These are phyloP conservation scores for Zymoseptoria passerinii DNA, from an alignment of 2,329 filamentous ascomycete genomes.

Conservation along the genomic window DNA sequence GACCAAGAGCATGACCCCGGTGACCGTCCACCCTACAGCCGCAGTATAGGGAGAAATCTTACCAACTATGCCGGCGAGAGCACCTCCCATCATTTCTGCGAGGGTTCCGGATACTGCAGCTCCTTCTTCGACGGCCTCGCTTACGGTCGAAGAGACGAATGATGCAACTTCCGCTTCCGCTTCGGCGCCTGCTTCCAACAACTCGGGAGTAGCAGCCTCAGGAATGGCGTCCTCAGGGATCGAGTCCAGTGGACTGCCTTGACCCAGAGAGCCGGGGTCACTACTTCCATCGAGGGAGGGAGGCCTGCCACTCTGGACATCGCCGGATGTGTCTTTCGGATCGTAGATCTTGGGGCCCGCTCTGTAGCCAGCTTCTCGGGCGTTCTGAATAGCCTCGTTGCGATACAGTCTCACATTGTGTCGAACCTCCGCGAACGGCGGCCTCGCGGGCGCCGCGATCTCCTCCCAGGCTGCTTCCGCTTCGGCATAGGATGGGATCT, in stretches of 20 bases:
- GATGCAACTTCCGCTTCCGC: not conserved
- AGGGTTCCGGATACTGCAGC: not conserved
- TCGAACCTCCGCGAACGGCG: not conserved
- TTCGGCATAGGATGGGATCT: not conserved
- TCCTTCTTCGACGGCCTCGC: not conserved
- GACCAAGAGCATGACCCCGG: not conserved
- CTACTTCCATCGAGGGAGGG: not conserved
- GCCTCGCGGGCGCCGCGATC: not conserved
- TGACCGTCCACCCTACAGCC: not conserved
- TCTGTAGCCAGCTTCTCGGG: not conserved
- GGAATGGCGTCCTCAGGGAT: not conserved
- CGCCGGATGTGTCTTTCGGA: too few relatives aligned
- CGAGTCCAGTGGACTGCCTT: not conserved
- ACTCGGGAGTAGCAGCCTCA: not conserved
- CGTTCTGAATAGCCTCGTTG: not conserved
- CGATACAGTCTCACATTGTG: not conserved
- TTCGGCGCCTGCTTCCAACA: not conserved
- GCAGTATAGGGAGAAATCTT: not conserved
- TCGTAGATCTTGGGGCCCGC: too few relatives aligned
- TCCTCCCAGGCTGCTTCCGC: not conserved
- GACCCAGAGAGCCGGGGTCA: not conserved
- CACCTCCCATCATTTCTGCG: not conserved
- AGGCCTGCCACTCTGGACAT: not conserved
- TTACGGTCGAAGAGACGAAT: not conserved
- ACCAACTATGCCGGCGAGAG: not conserved